phyloP scores from a whole-genome alignment of 2,329 filamentous ascomycete species.

The Zarea fungicola region DNA sequence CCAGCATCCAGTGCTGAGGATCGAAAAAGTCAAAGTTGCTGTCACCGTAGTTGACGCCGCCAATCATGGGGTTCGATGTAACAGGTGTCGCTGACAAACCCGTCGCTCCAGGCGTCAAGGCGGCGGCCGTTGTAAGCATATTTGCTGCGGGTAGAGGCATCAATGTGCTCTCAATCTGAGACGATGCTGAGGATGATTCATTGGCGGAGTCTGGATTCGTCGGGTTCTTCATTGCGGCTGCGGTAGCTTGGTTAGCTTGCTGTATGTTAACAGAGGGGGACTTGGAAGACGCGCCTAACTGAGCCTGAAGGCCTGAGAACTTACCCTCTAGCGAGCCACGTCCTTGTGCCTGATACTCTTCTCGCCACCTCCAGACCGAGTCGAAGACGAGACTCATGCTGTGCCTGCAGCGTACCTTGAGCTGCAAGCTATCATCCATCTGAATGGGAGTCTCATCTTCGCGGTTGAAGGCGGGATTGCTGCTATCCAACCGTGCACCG shows the following conservation, averaged over 20 bases:
- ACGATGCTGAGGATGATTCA: slow-evolving; percentile 65
- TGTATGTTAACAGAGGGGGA: slow-evolving; percentile 4
- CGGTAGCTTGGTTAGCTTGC: slow-evolving; percentile 3
- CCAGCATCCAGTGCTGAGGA: slow-evolving; percentile 88
- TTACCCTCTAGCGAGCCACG: slow-evolving; percentile 67
- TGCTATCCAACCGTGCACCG: slow-evolving; percentile 51
- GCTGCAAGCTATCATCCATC: slow-evolving; percentile 66
- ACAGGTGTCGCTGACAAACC: slow-evolving; percentile 36
- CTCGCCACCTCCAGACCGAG: slow-evolving; percentile 80
- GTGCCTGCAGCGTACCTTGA: slow-evolving; percentile 78
- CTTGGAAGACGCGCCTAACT: slow-evolving; percentile 22
- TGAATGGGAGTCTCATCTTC: slow-evolving; percentile 45
- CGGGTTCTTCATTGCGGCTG: slow-evolving; percentile 69
- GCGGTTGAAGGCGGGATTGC: slow-evolving; percentile 41
- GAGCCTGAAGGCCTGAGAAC: slow-evolving; percentile 25
- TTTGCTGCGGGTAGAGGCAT: slow-evolving; percentile 42
- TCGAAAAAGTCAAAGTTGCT: slow-evolving; percentile 85
- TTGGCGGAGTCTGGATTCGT: slow-evolving; percentile 77
- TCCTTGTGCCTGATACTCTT: slow-evolving; percentile 69
- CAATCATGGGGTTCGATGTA: slow-evolving; percentile 42
- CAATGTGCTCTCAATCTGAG: slow-evolving; percentile 57
- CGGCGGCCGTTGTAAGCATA: slow-evolving; percentile 44
- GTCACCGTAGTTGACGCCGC: slow-evolving; percentile 54
- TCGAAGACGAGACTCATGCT: slow-evolving; percentile 84
- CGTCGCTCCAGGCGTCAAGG: slow-evolving; percentile 46